Percentiles rank a stretch among this genome's conserved stretches.
phyloP scores from a whole-genome alignment of 495 filamentous ascomycete species.

The Hyaloscypha bicolor region DNA sequence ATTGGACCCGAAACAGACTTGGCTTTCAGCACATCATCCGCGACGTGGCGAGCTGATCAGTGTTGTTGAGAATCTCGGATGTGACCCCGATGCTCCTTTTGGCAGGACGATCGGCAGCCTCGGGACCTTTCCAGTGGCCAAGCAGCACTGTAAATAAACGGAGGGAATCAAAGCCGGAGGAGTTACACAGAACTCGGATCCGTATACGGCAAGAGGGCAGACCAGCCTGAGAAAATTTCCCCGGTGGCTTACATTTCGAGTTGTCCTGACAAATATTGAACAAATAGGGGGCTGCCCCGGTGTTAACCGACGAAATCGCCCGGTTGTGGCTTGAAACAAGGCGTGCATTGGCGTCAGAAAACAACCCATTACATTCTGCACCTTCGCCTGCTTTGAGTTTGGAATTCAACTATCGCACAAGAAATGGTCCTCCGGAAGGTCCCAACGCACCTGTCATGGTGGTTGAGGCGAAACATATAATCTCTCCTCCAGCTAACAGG shows the following conservation, averaged over 20 bases:
- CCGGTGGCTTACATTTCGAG: conserved; percentile 4
- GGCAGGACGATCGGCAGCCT: background rate
- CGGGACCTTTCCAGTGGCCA: background rate
- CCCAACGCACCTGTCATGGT: background rate
- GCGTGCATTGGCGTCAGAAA: background rate
- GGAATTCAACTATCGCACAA: background rate
- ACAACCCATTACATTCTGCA: background rate
- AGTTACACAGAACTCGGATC: background rate
- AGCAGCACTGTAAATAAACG: background rate
- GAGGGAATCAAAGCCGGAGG: background rate
- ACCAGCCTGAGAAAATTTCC: background rate
- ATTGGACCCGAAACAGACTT: background rate
- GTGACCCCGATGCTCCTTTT: background rate
- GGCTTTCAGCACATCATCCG: background rate
- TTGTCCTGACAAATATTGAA: conserved; percentile 2
- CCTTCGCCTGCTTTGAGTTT: background rate
- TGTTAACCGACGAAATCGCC: background rate
- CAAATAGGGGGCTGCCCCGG: background rate
- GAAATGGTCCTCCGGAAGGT: background rate
- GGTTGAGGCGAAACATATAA: conserved; percentile 8
- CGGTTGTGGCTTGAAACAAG: conserved; percentile 4
- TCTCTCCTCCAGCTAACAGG: conserved; percentile 2
- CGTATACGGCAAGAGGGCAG: background rate
- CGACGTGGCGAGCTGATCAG: background rate
- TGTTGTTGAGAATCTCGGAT: background rate